Conservation (phyloP, 1,284 basidiomycete genomes). For the Ganoderma multipileum region DNA sequence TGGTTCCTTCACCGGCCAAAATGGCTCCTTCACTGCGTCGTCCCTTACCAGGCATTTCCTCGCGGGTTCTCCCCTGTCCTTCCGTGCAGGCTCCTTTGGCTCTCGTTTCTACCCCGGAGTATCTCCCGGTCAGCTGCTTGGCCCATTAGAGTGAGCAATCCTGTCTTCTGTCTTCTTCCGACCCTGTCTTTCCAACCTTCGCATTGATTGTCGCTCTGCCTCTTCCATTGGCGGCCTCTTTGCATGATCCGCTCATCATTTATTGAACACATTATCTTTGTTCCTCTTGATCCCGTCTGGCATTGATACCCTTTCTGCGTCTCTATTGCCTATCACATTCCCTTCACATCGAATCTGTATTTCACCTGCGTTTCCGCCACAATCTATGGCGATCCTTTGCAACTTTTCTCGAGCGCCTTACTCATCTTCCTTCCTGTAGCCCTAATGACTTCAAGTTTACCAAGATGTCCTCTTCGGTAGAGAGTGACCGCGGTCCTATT, state of each 20-base stretch:
- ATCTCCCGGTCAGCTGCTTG: conserved; percentile 66
- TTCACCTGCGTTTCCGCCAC: neutral
- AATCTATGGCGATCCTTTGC: neutral
- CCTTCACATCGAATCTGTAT: neutral
- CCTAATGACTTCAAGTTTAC: conserved; percentile 60
- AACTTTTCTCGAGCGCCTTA: neutral
- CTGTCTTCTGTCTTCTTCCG: neutral
- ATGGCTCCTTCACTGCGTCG: conserved; percentile 57
- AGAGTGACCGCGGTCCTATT: conserved; percentile 67
- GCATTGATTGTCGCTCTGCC: neutral
- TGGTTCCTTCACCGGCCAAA: conserved; percentile 56
- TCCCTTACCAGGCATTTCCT: conserved; percentile 71
- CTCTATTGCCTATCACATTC: neutral
- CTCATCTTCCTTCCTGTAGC: conserved; percentile 39
- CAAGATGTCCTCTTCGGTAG: conserved; percentile 63
- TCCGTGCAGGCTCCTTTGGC: conserved; percentile 67
- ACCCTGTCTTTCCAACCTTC: neutral
- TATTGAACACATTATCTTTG: neutral
- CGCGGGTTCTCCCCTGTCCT: conserved; percentile 70
- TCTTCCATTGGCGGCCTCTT: neutral
- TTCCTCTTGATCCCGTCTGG: neutral
- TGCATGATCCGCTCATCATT: neutral
- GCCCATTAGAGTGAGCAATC: conserved; percentile 64
- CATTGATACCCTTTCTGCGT: neutral
- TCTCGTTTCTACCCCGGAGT: conserved; percentile 65